phyloP scores from a whole-genome alignment of 2,329 filamentous ascomycete species.

The Hymenoscyphus repandus region DNA sequence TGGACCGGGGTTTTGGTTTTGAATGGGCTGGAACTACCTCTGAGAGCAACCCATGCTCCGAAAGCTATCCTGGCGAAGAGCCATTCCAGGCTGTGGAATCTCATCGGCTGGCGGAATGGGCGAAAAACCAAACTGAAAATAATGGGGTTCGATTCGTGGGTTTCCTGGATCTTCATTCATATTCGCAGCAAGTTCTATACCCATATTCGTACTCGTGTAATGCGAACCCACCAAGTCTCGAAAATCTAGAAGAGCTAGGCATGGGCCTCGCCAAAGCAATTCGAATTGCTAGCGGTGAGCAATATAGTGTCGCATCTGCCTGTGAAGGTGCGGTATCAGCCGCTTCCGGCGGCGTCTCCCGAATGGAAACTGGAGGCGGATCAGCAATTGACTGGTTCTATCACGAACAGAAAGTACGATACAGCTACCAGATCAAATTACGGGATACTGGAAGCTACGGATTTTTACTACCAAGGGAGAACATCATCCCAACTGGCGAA shows the following conservation, averaged over 20 bases:
- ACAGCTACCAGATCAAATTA: slow-evolving; percentile 91
- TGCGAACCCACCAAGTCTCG: slow-evolving; percentile 72
- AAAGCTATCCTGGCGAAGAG: slow-evolving; percentile 77
- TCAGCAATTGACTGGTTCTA: slow-evolving; percentile 95
- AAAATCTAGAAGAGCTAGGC: slow-evolving; percentile 87
- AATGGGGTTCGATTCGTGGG: slow-evolving; percentile 74
- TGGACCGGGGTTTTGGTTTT: slow-evolving; percentile 82
- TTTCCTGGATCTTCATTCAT: slow-evolving; percentile 86
- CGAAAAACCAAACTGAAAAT: slow-evolving; percentile 66
- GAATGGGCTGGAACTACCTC: slow-evolving; percentile 69
- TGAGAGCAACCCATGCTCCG: slow-evolving; percentile 78
- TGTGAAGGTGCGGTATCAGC: slow-evolving; percentile 69
- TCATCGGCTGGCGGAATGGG: slow-evolving; percentile 72
- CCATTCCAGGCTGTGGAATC: slow-evolving; percentile 84
- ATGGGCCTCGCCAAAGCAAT: slow-evolving; percentile 87
- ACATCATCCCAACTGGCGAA: slow-evolving; percentile 84
- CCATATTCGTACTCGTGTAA: slow-evolving; percentile 85
- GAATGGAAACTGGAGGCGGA: slow-evolving; percentile 72
- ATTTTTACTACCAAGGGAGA: slow-evolving; percentile 78
- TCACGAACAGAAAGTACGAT: slow-evolving; percentile 74
- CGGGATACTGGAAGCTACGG: slow-evolving; percentile 92
- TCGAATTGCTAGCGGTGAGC: slow-evolving; percentile 69
- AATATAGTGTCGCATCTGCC: slow-evolving; percentile 74
- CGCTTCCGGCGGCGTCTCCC: slow-evolving; percentile 32
- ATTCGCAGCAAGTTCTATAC: slow-evolving; percentile 91